Conservation (phyloP, 257 asterid genomes). For the Petunia secreta region DNA sequence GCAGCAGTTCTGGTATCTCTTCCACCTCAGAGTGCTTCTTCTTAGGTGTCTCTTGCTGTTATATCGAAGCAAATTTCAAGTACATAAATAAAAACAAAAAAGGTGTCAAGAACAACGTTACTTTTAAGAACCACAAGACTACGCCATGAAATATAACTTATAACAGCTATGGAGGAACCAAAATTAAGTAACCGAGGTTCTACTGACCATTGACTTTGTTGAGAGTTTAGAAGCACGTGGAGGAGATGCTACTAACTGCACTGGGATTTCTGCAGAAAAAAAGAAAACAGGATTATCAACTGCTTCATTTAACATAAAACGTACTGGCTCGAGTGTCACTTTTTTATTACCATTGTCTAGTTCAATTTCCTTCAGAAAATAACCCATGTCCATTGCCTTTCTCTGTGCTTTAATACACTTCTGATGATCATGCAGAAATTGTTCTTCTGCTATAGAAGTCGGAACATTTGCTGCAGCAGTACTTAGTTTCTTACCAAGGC, state of each 20-base stretch:
- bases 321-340: not conserved
- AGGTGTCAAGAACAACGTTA: conserved; percentile 1
- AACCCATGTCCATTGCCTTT: conserved; percentile 48
- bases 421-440: conserved; percentile 76
- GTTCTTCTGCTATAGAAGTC: conserved; percentile 51
- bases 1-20: conserved; percentile 45
- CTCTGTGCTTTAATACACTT: conserved; percentile 72
- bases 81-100: not conserved
- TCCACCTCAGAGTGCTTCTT: conserved; percentile 52
- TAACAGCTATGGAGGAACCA: not conserved
- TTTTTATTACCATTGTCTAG: conserved; percentile 52
- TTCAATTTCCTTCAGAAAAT: conserved; percentile 71
- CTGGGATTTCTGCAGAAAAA: conserved; percentile 3
- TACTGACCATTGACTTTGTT: conserved; percentile 48
- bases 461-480: conserved; percentile 43
- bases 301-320: not conserved
- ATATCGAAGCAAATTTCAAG: conserved; percentile 22
- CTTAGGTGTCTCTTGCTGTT: conserved; percentile 39
- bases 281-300: conserved; percentile 11
- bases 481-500: conserved; percentile 43
- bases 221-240: conserved; percentile 37
- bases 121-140: not conserved
- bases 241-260: conserved; percentile 35
- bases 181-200: not conserved
- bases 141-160: conserved; percentile 12